Percentiles rank a stretch among this genome's conserved stretches.
Evolutionary conservation across 2,329 filamentous ascomycete genomes (phyloP).

Genomic region (Neobulgaria alba): DNA sequence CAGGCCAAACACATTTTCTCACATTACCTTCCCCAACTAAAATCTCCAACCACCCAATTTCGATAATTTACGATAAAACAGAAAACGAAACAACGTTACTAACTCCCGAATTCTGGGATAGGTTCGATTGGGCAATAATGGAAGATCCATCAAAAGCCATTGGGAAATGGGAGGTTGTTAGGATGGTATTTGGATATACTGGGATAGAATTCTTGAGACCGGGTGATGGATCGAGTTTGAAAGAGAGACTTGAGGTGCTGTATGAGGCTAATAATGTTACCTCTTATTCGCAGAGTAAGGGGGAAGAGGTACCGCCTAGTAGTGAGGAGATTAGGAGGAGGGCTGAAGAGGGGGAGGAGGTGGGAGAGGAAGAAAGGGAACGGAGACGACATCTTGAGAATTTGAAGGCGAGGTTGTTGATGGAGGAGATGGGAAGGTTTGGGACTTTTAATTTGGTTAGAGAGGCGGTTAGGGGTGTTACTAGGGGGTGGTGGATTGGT

Average conservation of each 20-base stretch:
- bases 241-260: conserved; percentile 16
- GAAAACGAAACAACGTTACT: conserved; percentile 41
- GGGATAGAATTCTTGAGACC: conserved; percentile 51
- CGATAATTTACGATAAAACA: conserved; percentile 51
- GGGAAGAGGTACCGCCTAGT: conserved; percentile 3
- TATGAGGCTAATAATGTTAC: conserved; percentile 23
- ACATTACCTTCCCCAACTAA: conserved; percentile 23
- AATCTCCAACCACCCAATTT: conserved; percentile 24
- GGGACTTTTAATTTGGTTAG: conserved; percentile 23
- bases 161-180: conserved; percentile 49
- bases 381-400: conserved; percentile 14
- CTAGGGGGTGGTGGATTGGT: conserved; percentile 57
- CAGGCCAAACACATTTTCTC: conserved; percentile 58
- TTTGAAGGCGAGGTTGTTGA: conserved; percentile 16
- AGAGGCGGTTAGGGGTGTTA: conserved; percentile 35
- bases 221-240: conserved; percentile 26
- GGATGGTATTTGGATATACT: conserved; percentile 47
- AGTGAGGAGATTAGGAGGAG: conserved; percentile 18
- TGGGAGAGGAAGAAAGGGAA: conserved; percentile 33
- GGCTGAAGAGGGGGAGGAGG: conserved; percentile 6
- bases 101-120: conserved; percentile 49
- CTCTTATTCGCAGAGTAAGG: conserved; percentile 5
- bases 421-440: conserved; percentile 22
- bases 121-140: conserved; percentile 53
- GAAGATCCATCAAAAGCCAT: conserved; percentile 42